Evolutionary conservation across 2,329 filamentous ascomycete genomes (phyloP).

Genomic region (Teratosphaeria gauchensis): DNA sequence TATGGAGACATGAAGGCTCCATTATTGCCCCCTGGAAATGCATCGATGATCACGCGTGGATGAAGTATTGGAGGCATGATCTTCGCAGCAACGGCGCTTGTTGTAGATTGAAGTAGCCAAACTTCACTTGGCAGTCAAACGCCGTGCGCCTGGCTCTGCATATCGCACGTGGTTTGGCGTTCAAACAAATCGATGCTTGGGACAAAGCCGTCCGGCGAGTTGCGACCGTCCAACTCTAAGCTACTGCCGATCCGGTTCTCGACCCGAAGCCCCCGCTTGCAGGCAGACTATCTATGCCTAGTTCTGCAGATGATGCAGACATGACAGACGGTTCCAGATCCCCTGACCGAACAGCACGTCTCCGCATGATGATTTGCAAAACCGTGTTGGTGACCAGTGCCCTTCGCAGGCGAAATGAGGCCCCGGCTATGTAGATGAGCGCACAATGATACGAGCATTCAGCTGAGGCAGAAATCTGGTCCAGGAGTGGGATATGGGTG

Average conservation of each 20-base stretch:
- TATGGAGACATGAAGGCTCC: neutral
- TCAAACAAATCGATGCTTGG: conserved; percentile 6
- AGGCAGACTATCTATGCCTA: neutral
- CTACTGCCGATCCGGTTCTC: conserved; percentile 18
- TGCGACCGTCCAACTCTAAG: conserved; percentile 8
- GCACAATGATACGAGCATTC: neutral
- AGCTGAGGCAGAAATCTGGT: neutral
- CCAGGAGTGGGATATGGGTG: neutral
- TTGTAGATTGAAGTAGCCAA: too few species aligned
- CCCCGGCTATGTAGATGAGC: neutral
- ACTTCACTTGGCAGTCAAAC: neutral
- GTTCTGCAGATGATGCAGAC: neutral
- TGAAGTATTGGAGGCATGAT: too few species aligned
- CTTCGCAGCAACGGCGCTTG: too few species aligned
- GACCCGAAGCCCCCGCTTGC: conserved; percentile 10
- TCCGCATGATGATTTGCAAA: neutral
- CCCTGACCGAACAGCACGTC: neutral
- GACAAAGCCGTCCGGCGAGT: conserved; percentile 1
- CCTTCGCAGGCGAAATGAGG: conserved; percentile 5
- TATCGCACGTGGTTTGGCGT: conserved; percentile 12
- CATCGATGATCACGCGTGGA: too few species aligned
- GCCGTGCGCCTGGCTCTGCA: conserved; percentile 5
- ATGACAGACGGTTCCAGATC: conserved; percentile 3
- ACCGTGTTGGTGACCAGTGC: neutral
- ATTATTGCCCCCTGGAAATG: neutral